phyloP scores from a whole-genome alignment of 2,329 filamentous ascomycete species.

The Calonectria honghensis region DNA sequence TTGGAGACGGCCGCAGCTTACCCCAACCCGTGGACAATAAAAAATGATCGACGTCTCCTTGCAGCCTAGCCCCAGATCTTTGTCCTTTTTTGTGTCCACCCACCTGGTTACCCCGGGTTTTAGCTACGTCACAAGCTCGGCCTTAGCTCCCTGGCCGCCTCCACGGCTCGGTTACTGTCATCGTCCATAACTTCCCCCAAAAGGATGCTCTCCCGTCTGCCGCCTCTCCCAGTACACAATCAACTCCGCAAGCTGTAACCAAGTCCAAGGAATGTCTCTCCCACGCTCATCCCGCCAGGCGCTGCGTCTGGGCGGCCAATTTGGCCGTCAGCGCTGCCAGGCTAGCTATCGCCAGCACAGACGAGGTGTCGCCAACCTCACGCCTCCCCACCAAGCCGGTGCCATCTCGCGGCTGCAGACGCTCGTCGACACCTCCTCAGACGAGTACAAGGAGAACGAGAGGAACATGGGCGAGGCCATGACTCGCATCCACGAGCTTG shows the following conservation, averaged over 20 bases:
- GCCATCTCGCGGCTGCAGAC: conserved; percentile 88
- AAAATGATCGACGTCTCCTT: background rate
- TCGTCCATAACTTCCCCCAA: conserved; percentile 34
- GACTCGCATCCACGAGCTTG: conserved; percentile 80
- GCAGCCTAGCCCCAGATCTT: background rate
- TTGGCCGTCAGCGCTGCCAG: conserved; percentile 61
- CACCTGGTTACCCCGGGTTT: conserved; percentile 53
- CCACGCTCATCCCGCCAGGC: conserved; percentile 68
- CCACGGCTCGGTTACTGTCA: conserved; percentile 42
- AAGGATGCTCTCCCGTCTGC: conserved; percentile 37
- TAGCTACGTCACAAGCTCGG: conserved; percentile 48
- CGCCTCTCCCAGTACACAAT: conserved; percentile 30
- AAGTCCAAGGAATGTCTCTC: conserved; percentile 65
- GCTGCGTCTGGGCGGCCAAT: conserved; percentile 61
- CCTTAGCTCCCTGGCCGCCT: conserved; percentile 41
- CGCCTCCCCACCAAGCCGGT: conserved; percentile 85
- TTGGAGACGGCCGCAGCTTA: conserved; percentile 16
- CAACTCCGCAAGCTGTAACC: conserved; percentile 30
- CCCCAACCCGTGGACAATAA: conserved; percentile 1
- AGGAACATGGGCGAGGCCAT: conserved; percentile 85
- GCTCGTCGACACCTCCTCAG: conserved; percentile 83
- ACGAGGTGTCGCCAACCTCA: conserved; percentile 82
- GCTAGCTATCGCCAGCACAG: conserved; percentile 50
- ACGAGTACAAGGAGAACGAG: conserved; percentile 88
- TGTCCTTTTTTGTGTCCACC: background rate